Evolutionary conservation across 192 early-diverging fungal genomes (phyloP).

Genomic region (Entomortierella beljakovae): DNA sequence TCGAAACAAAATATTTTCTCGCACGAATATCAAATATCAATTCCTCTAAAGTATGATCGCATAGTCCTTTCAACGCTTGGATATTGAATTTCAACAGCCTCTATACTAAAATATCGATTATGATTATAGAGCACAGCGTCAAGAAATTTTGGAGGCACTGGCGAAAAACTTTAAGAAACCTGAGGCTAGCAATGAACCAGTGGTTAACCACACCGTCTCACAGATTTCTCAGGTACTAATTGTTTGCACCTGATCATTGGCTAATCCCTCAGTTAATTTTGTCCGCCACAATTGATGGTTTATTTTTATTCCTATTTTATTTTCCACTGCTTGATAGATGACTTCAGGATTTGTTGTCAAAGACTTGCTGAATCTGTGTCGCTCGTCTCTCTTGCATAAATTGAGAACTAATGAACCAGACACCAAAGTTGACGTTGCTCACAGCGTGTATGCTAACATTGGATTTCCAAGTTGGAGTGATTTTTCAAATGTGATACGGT

Average conservation of each 20-base stretch:
- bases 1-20: constrained; percentile 48
- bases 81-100: not conserved
- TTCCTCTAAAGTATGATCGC: constrained; percentile 54
- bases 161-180: not conserved
- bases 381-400: constrained; percentile 52
- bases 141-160: constrained; percentile 16
- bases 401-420: constrained; percentile 1
- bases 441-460: not conserved
- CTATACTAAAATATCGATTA: not conserved
- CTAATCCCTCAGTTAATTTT: not conserved
- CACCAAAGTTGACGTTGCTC: not conserved
- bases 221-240: constrained; percentile 22
- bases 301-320: not conserved
- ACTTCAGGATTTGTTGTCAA: constrained; percentile 71
- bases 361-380: constrained; percentile 60
- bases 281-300: not conserved
- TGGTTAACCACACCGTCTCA: constrained; percentile 6
- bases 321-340: constrained; percentile 43
- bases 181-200: not conserved
- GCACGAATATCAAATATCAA: constrained; percentile 49
- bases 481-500: constrained; percentile 65
- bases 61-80: not conserved
- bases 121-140: constrained; percentile 13
- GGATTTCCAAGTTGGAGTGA: constrained; percentile 45
- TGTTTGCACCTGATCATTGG: not conserved